phyloP scores from a whole-genome alignment of 805 yeast genomes.

The Zygoascus ofunaensis region DNA sequence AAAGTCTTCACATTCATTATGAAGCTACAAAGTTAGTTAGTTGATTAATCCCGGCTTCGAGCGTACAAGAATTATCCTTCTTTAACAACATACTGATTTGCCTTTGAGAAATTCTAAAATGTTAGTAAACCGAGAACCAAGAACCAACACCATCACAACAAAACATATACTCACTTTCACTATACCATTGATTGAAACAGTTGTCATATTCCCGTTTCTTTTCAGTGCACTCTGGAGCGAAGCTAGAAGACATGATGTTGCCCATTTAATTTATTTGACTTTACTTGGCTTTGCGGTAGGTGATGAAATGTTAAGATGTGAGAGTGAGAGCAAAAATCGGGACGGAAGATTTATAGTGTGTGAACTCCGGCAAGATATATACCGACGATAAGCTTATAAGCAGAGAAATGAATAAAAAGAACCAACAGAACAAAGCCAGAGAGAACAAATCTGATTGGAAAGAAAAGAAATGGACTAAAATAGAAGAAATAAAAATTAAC shows the following conservation, averaged over 20 bases:
- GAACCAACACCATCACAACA: neutral
- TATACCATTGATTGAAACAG: constrained; percentile 92
- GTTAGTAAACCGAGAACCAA: constrained; percentile 4
- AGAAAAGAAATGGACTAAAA: too few species aligned
- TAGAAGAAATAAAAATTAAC: too few species aligned
- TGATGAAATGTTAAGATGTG: neutral
- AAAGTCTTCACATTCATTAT: constrained; percentile 79
- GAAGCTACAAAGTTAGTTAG: constrained; percentile 2
- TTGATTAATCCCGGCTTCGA: neutral
- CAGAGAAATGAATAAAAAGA: too few species aligned
- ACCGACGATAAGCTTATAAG: too few species aligned
- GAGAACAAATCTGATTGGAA: too few species aligned
- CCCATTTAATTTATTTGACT: constrained; percentile 55
- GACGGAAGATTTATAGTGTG: too few species aligned
- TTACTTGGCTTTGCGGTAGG: neutral
- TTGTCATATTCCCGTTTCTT: constrained; percentile 79
- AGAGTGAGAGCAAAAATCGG: neutral
- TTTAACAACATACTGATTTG: constrained; percentile 33
- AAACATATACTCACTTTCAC: constrained; percentile 47
- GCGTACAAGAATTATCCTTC: neutral
- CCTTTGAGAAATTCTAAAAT: constrained; percentile 36
- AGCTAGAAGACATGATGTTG: constrained; percentile 69
- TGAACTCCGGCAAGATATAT: too few species aligned
- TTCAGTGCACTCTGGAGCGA: constrained; percentile 95
- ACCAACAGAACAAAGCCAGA: too few species aligned